A percentile compares a stretch with the other conserved stretches of the same genome.
Conservation (phyloP, 2,329 filamentous ascomycete genomes). For the Stachybotrys chartarum region DNA sequence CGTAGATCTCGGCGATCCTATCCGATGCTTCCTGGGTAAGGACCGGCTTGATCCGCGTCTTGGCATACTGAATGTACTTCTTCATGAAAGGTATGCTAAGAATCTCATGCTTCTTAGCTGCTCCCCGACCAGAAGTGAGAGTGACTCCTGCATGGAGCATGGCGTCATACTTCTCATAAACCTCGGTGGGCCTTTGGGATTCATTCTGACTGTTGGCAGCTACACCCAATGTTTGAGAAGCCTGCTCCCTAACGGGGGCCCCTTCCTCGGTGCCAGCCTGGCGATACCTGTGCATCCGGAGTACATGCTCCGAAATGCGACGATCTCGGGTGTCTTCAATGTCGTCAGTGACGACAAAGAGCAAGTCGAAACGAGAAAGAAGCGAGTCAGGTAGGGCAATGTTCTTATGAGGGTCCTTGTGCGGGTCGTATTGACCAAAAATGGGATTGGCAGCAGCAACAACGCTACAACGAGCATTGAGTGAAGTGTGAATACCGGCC, state of each 20-base stretch:
- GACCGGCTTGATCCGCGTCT: slow-evolving; percentile 81
- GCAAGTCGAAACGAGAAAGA: slow-evolving; percentile 93
- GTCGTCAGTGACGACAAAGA: slow-evolving; percentile 97
- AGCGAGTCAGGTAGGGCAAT: slow-evolving; percentile 95
- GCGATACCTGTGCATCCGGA: slow-evolving; percentile 95
- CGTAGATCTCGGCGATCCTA: slow-evolving; percentile 86
- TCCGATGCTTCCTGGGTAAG: slow-evolving; percentile 88
- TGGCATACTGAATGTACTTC: slow-evolving; percentile 98
- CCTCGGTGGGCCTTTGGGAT: slow-evolving; percentile 70
- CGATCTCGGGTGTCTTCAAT: slow-evolving; percentile 92
- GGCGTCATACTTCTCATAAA: slow-evolving; percentile 92
- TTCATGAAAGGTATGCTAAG: slow-evolving; percentile 97
- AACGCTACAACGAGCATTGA: slow-evolving; percentile 95
- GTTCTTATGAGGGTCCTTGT: slow-evolving; percentile 98
- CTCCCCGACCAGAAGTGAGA: slow-evolving; percentile 64
- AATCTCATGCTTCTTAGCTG: slow-evolving; percentile 74
- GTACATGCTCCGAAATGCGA: slow-evolving; percentile 88
- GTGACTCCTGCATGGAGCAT: slow-evolving; percentile 93
- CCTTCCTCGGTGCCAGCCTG: slow-evolving; percentile 91
- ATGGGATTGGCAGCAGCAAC: slow-evolving; percentile 95
- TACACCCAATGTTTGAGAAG: slow-evolving; percentile 77
- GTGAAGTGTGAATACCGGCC: slow-evolving; percentile 92
- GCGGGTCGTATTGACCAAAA: slow-evolving; percentile 95
- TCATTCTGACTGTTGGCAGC: slow-evolving; percentile 72
- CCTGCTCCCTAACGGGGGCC: slow-evolving; percentile 84